Conservation (phyloP, 2,329 filamentous ascomycete genomes). For the Tolypocladium paradoxum region DNA sequence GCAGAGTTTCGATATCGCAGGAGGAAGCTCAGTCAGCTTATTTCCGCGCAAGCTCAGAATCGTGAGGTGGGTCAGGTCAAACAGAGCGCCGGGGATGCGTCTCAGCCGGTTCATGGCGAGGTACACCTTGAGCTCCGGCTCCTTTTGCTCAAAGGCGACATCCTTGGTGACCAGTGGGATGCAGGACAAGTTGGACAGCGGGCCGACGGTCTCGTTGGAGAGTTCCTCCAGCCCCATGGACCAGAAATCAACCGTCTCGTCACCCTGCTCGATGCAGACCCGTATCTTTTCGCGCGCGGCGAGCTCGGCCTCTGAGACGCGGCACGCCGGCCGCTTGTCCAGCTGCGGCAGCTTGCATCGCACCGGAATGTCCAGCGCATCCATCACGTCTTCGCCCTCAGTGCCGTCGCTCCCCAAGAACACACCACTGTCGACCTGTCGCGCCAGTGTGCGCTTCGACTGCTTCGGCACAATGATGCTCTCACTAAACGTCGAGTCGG, state of each 20-base stretch:
- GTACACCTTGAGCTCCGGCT: constrained; percentile 50
- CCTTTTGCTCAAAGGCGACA: constrained; percentile 48
- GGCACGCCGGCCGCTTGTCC: constrained; percentile 16
- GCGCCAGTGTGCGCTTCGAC: constrained; percentile 40
- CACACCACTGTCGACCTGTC: constrained; percentile 58
- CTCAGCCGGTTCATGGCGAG: constrained; percentile 48
- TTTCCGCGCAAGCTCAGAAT: constrained; percentile 58
- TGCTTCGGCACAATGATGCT: constrained; percentile 21
- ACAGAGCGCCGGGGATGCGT: constrained; percentile 47
- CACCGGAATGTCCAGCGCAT: constrained; percentile 18
- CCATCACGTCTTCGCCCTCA: constrained; percentile 30
- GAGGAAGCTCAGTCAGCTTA: constrained; percentile 47
- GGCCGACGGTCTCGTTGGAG: constrained; percentile 45
- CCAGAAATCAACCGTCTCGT: constrained; percentile 52
- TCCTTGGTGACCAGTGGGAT: constrained; percentile 44
- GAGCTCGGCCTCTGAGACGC: constrained; percentile 30
- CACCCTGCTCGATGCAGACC: constrained; percentile 44
- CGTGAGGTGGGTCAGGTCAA: constrained; percentile 49
- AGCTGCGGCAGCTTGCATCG: constrained; percentile 28
- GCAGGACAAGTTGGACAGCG: constrained; percentile 41
- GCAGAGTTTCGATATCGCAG: constrained; percentile 43
- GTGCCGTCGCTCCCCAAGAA: constrained; percentile 53
- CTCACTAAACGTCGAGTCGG: constrained; percentile 36
- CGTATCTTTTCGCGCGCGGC: constrained; percentile 35
- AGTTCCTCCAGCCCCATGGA: constrained; percentile 41